These are phyloP conservation scores for Periconia macrospinosa DNA, from an alignment of 2,329 filamentous ascomycete genomes.

Conservation along the genomic window DNA sequence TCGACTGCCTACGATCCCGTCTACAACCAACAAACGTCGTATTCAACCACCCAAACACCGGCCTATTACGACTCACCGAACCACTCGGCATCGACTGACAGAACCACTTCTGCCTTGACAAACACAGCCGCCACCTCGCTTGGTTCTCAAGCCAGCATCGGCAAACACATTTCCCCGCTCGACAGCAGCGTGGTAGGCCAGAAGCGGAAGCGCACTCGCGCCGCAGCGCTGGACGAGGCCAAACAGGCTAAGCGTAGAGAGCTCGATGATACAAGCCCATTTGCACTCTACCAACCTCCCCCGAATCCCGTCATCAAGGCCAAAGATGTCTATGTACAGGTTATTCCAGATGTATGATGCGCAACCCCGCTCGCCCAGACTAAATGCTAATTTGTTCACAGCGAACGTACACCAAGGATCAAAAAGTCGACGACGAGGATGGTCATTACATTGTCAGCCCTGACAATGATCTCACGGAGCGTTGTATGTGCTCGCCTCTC, in stretches of 20 bases:
- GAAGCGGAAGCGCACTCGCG: slow-evolving; percentile 86
- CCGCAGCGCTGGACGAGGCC: slow-evolving; percentile 79
- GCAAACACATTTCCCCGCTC: slow-evolving; percentile 61
- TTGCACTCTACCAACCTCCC: slow-evolving; percentile 80
- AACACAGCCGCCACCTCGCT: slow-evolving; percentile 89
- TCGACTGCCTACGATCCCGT: slow-evolving; percentile 67
- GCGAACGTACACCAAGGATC: slow-evolving; percentile 54
- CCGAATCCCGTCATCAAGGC: slow-evolving; percentile 89
- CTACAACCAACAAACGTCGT: slow-evolving; percentile 70
- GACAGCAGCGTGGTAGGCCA: slow-evolving; percentile 71
- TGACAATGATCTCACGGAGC: slow-evolving; percentile 80
- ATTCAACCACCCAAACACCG: slow-evolving; percentile 74
- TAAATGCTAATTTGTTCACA: slow-evolving; percentile 21
- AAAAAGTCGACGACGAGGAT: slow-evolving; percentile 92
- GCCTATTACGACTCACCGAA: slow-evolving; percentile 68
- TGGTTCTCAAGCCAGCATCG: slow-evolving; percentile 65
- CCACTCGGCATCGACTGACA: slow-evolving; percentile 78
- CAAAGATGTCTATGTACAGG: slow-evolving; percentile 61
- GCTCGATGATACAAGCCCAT: slow-evolving; percentile 71
- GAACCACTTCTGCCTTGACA: slow-evolving; percentile 77
- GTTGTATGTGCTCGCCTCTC: slow-evolving; percentile 65
- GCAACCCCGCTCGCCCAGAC: not conserved
- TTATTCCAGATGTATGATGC: slow-evolving; percentile 59
- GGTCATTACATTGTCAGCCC: slow-evolving; percentile 95
- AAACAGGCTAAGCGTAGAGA: slow-evolving; percentile 67